Base-by-base conservation (phyloP, 2,329 filamentous ascomycete species). In the Epicoccum nigrum region DNA sequence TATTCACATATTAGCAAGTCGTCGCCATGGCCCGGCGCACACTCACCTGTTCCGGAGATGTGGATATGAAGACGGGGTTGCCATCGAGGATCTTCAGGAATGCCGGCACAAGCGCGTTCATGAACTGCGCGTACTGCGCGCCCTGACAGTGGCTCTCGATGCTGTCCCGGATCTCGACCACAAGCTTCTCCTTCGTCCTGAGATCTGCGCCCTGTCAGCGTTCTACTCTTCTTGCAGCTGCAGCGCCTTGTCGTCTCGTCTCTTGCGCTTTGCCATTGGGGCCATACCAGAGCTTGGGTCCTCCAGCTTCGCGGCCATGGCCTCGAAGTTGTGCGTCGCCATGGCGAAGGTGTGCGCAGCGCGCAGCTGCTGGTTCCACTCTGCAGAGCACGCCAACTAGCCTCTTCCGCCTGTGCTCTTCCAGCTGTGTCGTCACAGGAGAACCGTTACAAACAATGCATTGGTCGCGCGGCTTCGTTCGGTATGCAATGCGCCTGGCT, bases 21-120 rank as follows among this genome's bases (percentile, higher is more conserved):
- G 23, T 13, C 27, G 15, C 17, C 28, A 42, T 56, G 28, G 32
- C 45, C 35, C 27, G 20, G n/a, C 38, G 45, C 45, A 64, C 47
- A 25, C 82, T 70, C 74, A 92, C 89, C 82, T 97, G 94, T 70
- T 99, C 94, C 44, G 86, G 82, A 2, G 91, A 95, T 66, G 87
- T 90, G 72, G 90, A 96, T 63, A 93, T 88, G 71, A 99, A 97
- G 59, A 95, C 89, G 31, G 92, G 92, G 67, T 88, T 86, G 46
- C 91, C 90, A 68, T 88, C 87, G 43, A 99, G 79, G 45, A 96
- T 90, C 71, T 83, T 86, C 70, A 94, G 84, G 76, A 97, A 94
- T 27, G 96, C 85, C 31, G 94, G 94, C 78, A 97, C 88, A 66
- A 97, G 81, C 75, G 90, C 90, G 69, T 90, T 85, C 54, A 99